Evolutionary conservation across 1,139 yeast genomes (phyloP), one percentile per base, ranked within the genome.

Genomic region (Meyerozyma sp.): DNA sequence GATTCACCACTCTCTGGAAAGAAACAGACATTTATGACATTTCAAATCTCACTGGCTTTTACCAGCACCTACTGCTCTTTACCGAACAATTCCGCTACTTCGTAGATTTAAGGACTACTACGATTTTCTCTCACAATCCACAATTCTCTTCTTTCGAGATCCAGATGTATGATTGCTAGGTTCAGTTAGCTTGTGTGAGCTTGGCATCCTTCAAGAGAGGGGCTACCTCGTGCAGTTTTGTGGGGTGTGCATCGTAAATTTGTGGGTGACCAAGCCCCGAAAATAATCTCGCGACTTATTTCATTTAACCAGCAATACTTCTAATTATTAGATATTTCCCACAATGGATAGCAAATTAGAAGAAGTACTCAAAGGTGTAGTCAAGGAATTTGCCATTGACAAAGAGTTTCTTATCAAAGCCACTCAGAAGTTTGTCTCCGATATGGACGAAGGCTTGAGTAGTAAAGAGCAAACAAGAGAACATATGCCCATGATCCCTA

Each of bases 401-500:
- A 72, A 76, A 46, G 77, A 75, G 10, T 70, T 70, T 41, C 66
- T 88, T 44, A 62, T 70, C 40, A 67, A 73, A 41, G 80, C 88
- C 18, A 86, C 90, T 1, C 76, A 75, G n/a, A 69, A 74, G 46
- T 89, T 88, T 61, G 70, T 78, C 38, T 66, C 73, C 47, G 77
- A 82, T 34, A 84, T 86, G 73, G 74, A 78, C 35, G 63, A 66
- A 32, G 95, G 95, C 3, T 70, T 88, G 42, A 49, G 59, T 3
- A 56, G 61, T 16, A 51, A 58, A 1, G 60, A 62, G 4, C 69
- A 73, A n/a, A 55, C 66, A 14, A 66, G 70, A 43, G 75, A 73
- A 35, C 63, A 63, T 46, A 77, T 89, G 74, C 95, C 96, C 29
- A 89, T 89, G 96, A 86, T 89, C 53, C 96, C 96, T 30, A 77